These are phyloP conservation scores for Phytophthora syringae DNA, from an alignment of 352 stramenopile species.

Conservation along the genomic window DNA sequence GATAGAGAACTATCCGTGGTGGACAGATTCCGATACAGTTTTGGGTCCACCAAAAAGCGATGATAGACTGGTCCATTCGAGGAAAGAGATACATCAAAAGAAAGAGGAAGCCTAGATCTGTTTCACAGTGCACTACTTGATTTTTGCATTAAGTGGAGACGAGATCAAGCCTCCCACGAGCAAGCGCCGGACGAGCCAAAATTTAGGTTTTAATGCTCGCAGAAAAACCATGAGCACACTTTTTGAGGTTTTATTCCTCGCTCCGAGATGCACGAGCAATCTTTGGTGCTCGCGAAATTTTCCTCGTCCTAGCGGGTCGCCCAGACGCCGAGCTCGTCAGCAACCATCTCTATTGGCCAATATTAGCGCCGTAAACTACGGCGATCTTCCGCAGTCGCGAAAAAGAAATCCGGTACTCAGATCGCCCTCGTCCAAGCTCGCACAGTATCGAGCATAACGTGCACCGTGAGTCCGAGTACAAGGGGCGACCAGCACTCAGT, in stretches of 20 bases:
- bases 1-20: too few relatives aligned
- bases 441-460: background rate
- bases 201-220: background rate
- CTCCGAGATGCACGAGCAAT: background rate
- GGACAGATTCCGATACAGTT: too few relatives aligned
- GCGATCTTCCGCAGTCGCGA: background rate
- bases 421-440: background rate
- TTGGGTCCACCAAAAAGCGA: too few relatives aligned
- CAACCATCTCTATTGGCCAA: background rate
- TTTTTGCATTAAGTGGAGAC: too few relatives aligned
- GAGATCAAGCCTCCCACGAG: background rate
- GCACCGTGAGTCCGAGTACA: background rate
- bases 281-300: background rate
- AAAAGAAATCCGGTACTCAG: background rate
- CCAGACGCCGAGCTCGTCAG: background rate
- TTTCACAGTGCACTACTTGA: too few relatives aligned
- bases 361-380: background rate
- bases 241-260: background rate
- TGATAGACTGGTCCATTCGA: too few relatives aligned
- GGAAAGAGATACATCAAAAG: too few relatives aligned
- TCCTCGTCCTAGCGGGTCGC: background rate
- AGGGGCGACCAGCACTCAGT: background rate
- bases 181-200: background rate
- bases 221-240: background rate
- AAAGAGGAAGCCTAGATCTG: too few relatives aligned